Conservation (phyloP, 495 filamentous ascomycete species). For the Penicillium pulvis region DNA sequence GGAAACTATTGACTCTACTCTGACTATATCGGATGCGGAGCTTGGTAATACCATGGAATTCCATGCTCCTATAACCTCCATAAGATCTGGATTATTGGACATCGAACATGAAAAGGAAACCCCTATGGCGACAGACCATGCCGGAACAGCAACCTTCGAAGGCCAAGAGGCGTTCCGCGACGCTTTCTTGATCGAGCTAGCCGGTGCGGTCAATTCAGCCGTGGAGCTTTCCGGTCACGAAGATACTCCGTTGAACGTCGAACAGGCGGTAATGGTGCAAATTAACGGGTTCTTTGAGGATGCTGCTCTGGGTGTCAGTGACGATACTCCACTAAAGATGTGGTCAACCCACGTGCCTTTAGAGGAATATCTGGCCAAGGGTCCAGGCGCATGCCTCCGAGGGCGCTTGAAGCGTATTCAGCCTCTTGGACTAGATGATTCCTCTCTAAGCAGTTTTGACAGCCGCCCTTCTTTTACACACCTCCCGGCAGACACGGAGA, state of each 20-base stretch:
- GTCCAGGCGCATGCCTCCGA: slow-evolving; percentile 34
- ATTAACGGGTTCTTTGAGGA: slow-evolving; percentile 65
- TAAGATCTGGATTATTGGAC: slow-evolving; percentile 59
- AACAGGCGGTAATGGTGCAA: slow-evolving; percentile 57
- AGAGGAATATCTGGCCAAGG: slow-evolving; percentile 44
- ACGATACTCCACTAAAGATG: slow-evolving; percentile 48
- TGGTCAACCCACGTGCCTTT: slow-evolving; percentile 55
- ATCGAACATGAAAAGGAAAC: slow-evolving; percentile 58
- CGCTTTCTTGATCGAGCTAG: slow-evolving; percentile 53
- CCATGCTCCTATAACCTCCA: slow-evolving; percentile 62
- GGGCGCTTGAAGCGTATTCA: slow-evolving; percentile 33
- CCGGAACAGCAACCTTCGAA: slow-evolving; percentile 59
- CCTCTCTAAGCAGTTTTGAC: slow-evolving; percentile 38
- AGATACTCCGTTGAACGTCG: slow-evolving; percentile 48
- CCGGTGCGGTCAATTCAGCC: slow-evolving; percentile 45
- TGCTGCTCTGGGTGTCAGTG: slow-evolving; percentile 42
- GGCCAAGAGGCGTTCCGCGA: slow-evolving; percentile 51
- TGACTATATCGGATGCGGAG: slow-evolving; percentile 47
- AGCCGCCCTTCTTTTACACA: slow-evolving; percentile 32
- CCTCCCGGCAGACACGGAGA: slow-evolving; percentile 11
- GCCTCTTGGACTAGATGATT: slow-evolving; percentile 31
- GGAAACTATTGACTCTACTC: slow-evolving; percentile 62
- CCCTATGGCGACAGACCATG: slow-evolving; percentile 59
- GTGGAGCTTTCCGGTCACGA: slow-evolving; percentile 37
- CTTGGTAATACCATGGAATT: slow-evolving; percentile 35